These are phyloP conservation scores for Rhizopogon sp. DNA, from an alignment of 768 basidiomycete species.

Conservation along the genomic window DNA sequence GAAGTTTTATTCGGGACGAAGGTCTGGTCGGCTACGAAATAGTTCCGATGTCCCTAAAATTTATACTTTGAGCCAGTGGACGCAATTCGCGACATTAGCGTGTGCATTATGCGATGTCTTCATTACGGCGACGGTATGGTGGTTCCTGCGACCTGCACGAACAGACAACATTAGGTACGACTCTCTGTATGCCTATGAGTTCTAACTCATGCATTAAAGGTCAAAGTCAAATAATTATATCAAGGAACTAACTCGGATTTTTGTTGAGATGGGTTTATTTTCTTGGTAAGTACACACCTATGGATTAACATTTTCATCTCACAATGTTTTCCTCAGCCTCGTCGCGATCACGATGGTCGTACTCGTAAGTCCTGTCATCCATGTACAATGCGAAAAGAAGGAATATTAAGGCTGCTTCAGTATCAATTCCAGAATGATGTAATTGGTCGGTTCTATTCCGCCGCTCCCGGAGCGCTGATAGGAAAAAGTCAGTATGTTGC, in stretches of 20 bases:
- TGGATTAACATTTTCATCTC: background rate
- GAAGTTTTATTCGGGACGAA: background rate
- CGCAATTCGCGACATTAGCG: slow-evolving; percentile 5
- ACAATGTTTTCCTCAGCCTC: slow-evolving; percentile 2
- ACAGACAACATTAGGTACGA: slow-evolving; percentile 10
- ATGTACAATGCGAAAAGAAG: background rate
- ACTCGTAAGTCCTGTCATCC: slow-evolving; percentile 6
- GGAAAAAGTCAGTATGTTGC: slow-evolving; percentile 11
- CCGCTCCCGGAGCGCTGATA: slow-evolving; percentile 9
- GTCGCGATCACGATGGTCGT: slow-evolving; percentile 2
- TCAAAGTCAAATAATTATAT: slow-evolving; percentile 4
- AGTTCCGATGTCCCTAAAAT: no score
- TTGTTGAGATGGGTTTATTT: slow-evolving; percentile 17
- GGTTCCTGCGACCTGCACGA: slow-evolving; percentile 10
- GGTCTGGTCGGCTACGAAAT: slow-evolving; percentile 4
- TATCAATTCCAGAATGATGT: slow-evolving; percentile 9
- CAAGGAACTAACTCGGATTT: slow-evolving; percentile 4
- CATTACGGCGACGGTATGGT: slow-evolving; percentile 14
- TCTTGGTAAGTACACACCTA: slow-evolving; percentile 8
- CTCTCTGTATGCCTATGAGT: background rate
- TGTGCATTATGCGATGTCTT: slow-evolving; percentile 16
- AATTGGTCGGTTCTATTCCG: slow-evolving; percentile 1
- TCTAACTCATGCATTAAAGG: background rate
- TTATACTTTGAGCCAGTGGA: slow-evolving; percentile 2
- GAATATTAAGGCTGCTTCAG: background rate